Conservation (phyloP, 495 filamentous ascomycete species). For the Penicillium longicatenatum region DNA sequence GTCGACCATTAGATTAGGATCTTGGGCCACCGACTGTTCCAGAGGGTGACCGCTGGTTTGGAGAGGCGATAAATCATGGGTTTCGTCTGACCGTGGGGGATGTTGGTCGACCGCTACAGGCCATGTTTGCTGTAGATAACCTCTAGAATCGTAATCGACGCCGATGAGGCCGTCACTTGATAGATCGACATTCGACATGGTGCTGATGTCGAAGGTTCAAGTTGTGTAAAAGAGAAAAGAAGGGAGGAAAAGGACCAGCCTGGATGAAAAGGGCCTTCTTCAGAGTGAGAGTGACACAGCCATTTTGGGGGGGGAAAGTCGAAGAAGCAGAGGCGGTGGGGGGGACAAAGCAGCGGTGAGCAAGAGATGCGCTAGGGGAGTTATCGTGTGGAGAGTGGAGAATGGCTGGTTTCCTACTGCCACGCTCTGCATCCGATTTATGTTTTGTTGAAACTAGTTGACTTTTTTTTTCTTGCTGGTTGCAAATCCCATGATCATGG, state of each 20-base stretch:
- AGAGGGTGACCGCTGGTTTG: constrained; percentile 52
- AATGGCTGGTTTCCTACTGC: constrained; percentile 9
- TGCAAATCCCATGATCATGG: constrained; percentile 1
- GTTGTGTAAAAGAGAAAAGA: constrained; percentile 6
- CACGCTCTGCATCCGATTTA: constrained; percentile 10
- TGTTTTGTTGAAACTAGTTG: background rate
- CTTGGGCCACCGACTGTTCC: constrained; percentile 47
- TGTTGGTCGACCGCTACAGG: constrained; percentile 45
- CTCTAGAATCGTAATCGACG: constrained; percentile 52
- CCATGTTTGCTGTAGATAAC: constrained; percentile 49
- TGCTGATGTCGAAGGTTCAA: constrained; percentile 19
- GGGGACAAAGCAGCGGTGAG: constrained; percentile 54
- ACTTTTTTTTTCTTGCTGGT: background rate
- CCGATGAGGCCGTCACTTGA: constrained; percentile 47
- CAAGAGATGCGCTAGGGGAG: constrained; percentile 43
- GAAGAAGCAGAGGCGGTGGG: constrained; percentile 41
- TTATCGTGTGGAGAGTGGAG: constrained; percentile 18
- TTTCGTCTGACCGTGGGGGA: constrained; percentile 37
- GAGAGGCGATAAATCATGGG: constrained; percentile 45
- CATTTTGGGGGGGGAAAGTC: constrained; percentile 21
- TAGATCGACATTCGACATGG: constrained; percentile 50
- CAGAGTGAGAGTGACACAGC: constrained; percentile 28
- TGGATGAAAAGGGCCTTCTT: constrained; percentile 34
- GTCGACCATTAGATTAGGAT: constrained; percentile 49
- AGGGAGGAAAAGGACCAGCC: constrained; percentile 26